phyloP scores from a whole-genome alignment of 1,139 yeast genomes.

The Pichia sp. region DNA sequence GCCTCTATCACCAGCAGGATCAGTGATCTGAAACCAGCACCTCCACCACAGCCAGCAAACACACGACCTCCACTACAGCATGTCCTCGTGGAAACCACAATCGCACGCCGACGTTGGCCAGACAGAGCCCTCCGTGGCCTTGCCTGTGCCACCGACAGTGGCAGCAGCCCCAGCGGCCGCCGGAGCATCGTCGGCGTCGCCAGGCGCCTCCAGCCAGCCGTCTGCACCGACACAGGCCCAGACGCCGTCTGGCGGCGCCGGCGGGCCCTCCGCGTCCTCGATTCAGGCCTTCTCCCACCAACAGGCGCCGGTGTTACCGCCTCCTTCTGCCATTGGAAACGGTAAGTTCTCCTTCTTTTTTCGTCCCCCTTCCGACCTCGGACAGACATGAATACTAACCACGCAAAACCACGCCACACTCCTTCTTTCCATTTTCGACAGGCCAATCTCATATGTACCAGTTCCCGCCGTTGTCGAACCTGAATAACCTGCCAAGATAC shows the following conservation, averaged over 20 bases:
- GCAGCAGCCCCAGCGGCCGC: no score
- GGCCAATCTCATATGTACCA: conserved; percentile 15
- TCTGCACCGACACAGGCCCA: background rate
- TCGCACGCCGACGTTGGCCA: background rate
- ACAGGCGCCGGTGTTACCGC: conserved; percentile 45
- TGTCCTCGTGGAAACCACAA: conserved; percentile 2
- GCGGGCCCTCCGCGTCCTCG: background rate
- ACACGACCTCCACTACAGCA: background rate
- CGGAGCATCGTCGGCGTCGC: background rate
- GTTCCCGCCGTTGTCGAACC: conserved; percentile 15
- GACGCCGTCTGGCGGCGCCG: background rate
- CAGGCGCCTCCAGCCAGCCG: background rate
- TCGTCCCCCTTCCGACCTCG: background rate
- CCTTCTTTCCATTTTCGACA: background rate
- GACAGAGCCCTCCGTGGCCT: background rate
- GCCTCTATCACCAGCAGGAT: no score
- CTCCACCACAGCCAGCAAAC: background rate
- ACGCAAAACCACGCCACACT: background rate
- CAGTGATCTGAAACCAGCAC: background rate
- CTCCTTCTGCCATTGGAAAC: conserved; percentile 33
- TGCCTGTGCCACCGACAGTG: conserved; percentile 4
- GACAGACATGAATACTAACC: background rate
- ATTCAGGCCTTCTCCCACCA: conserved; percentile 27
- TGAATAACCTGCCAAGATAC: conserved; percentile 13
- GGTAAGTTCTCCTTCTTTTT: conserved; percentile 9